Percentiles rank a stretch among this genome's conserved stretches.
phyloP scores from a whole-genome alignment of 2,329 filamentous ascomycete genomes.

The Cordyceps tenuipes region DNA sequence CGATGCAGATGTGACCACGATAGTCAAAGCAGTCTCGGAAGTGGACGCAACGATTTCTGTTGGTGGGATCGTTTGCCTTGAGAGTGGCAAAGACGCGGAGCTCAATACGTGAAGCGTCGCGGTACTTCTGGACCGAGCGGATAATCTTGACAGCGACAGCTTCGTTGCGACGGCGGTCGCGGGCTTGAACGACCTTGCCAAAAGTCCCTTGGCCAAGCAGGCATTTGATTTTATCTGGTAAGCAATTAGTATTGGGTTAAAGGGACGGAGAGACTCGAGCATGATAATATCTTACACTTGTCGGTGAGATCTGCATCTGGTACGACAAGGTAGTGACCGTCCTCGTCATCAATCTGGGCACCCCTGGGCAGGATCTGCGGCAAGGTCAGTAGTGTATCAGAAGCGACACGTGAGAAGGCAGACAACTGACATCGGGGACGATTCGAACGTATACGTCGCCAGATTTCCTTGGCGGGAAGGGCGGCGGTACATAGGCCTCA shows the following conservation, averaged over 20 bases:
- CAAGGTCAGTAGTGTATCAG: not conserved
- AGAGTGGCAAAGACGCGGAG: slow-evolving; percentile 86
- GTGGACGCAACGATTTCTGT: slow-evolving; percentile 95
- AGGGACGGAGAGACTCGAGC: not conserved
- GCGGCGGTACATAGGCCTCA: slow-evolving; percentile 75
- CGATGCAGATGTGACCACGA: slow-evolving; percentile 88
- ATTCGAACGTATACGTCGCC: slow-evolving; percentile 62
- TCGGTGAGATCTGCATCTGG: slow-evolving; percentile 80
- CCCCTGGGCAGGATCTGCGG: slow-evolving; percentile 34
- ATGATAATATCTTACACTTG: slow-evolving; percentile 66
- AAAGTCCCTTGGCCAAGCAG: slow-evolving; percentile 95
- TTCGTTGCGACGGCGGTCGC: slow-evolving; percentile 68
- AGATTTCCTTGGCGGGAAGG: slow-evolving; percentile 83
- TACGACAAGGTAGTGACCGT: slow-evolving; percentile 92
- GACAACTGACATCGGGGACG: slow-evolving; percentile 51
- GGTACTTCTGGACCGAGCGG: slow-evolving; percentile 94
- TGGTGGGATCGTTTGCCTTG: slow-evolving; percentile 81
- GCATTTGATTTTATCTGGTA: slow-evolving; percentile 73
- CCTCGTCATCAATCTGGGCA: slow-evolving; percentile 85
- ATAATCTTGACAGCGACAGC: slow-evolving; percentile 95
- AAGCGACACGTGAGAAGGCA: not conserved
- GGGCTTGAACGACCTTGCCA: slow-evolving; percentile 93
- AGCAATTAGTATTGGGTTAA: not conserved
- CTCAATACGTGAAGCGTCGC: slow-evolving; percentile 92
- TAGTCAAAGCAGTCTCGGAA: slow-evolving; percentile 95